phyloP scores from a whole-genome alignment of 148 eudicot species.

The Vaccinium macrocarpon region DNA sequence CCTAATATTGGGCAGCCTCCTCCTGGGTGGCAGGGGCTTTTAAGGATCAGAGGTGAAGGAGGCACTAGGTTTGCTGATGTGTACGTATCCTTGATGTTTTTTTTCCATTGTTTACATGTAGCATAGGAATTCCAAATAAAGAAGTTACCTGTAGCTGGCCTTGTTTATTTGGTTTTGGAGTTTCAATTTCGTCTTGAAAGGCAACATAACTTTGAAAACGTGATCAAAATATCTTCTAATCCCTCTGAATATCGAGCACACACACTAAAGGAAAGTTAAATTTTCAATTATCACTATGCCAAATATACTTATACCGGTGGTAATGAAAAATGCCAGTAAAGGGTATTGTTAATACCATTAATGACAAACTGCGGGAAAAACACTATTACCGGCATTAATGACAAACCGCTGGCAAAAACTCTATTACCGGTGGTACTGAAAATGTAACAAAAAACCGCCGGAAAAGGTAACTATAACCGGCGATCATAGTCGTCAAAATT shows the following conservation, averaged over 20 bases:
- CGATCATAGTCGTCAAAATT: too few relatives aligned
- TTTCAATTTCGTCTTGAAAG: not conserved
- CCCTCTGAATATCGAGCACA: not conserved
- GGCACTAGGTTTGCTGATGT: constrained; percentile 88
- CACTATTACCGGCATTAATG: too few relatives aligned
- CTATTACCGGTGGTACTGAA: too few relatives aligned
- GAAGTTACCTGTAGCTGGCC: not conserved
- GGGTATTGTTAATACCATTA: too few relatives aligned
- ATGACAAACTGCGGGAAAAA: too few relatives aligned
- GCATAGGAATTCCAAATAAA: not conserved
- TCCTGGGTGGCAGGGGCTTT: constrained; percentile 79
- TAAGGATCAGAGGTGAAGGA: constrained; percentile 83
- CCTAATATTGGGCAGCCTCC: constrained; percentile 88
- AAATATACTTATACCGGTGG: too few relatives aligned
- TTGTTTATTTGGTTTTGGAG: not conserved
- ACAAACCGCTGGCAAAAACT: too few relatives aligned
- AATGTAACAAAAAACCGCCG: too few relatives aligned
- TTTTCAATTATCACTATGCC: not conserved
- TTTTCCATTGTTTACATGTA: not conserved
- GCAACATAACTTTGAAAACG: not conserved
- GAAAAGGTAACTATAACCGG: too few relatives aligned
- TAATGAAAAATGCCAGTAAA: too few relatives aligned
- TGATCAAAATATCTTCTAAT: not conserved
- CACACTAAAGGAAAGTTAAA: not conserved
- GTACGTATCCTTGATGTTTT: constrained; percentile 43